Conservation (phyloP, 208 protist species). For the Herpetomonas tarakana region DNA sequence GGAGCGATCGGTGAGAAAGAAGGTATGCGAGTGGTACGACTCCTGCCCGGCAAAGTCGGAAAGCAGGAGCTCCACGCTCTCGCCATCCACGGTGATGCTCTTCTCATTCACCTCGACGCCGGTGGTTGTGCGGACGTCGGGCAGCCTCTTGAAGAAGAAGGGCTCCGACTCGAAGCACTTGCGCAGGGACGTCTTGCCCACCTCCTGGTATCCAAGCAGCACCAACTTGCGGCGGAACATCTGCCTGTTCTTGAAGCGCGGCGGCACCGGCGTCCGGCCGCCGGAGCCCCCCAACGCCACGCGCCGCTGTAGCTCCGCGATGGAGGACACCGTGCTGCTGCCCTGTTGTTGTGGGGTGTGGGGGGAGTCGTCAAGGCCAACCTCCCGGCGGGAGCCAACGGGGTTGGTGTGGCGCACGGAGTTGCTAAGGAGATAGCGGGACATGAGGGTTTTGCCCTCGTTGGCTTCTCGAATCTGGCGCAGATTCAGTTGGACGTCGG, state of each 20-base stretch:
- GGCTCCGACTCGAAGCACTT: slow-evolving; percentile 88
- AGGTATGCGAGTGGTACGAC: slow-evolving; percentile 83
- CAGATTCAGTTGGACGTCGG: slow-evolving; percentile 54
- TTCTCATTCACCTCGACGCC: slow-evolving; percentile 77
- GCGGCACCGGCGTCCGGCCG: slow-evolving; percentile 8
- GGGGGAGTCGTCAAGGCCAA: slow-evolving; percentile 6
- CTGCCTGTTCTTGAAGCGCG: slow-evolving; percentile 56
- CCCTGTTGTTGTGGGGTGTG: slow-evolving; percentile 5
- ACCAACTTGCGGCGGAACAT: slow-evolving; percentile 80
- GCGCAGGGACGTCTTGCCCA: slow-evolving; percentile 87
- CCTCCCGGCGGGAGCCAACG: slow-evolving; percentile 3
- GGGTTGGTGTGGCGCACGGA: slow-evolving; percentile 17
- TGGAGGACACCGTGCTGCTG: background rate
- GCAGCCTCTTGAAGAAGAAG: slow-evolving; percentile 74
- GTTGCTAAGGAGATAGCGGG: slow-evolving; percentile 49
- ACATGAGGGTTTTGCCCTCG: slow-evolving; percentile 35
- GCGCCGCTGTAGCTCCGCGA: slow-evolving; percentile 11
- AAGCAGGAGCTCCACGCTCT: slow-evolving; percentile 58
- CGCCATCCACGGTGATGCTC: slow-evolving; percentile 47
- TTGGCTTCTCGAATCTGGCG: slow-evolving; percentile 28
- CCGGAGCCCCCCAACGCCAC: background rate
- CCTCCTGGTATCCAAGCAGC: slow-evolving; percentile 84
- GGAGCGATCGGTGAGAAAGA: slow-evolving; percentile 81
- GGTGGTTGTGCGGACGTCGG: slow-evolving; percentile 78
- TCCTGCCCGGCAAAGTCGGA: slow-evolving; percentile 89